Evolutionary conservation across 208 protist species (phyloP).

Genomic region (Acanthamoeba lenticulata): DNA sequence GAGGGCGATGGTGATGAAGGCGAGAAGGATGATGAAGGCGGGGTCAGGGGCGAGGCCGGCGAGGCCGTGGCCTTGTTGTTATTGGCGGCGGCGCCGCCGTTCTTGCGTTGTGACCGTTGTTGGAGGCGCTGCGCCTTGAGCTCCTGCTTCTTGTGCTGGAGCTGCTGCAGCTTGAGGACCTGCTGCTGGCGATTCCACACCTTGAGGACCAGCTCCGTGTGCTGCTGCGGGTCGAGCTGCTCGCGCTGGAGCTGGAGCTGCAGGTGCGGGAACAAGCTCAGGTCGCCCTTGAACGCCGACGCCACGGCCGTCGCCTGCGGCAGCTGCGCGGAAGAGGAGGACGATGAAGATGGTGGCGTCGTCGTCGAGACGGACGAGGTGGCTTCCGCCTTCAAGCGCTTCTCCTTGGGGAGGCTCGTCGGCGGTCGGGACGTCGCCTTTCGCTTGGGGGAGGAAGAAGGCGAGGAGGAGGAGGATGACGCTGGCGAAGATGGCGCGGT

Average conservation of each 20-base stretch:
- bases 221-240: constrained; percentile 39
- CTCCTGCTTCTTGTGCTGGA: constrained; percentile 39
- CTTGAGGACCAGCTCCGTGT: constrained; percentile 26
- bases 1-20: neutral
- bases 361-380: neutral
- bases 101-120: neutral
- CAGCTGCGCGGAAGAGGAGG: neutral
- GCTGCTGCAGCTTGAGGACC: neutral
- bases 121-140: neutral
- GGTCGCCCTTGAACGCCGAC: neutral
- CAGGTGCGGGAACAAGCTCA: neutral
- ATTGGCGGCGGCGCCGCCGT: neutral
- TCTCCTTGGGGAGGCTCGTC: too few species aligned
- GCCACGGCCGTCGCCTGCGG: neutral
- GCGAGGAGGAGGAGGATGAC: too few species aligned
- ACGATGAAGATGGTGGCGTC: neutral
- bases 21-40: neutral
- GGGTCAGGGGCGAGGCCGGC: neutral
- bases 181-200: constrained; percentile 25
- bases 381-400: neutral
- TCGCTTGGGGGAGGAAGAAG: too few species aligned
- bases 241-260: constrained; percentile 8
- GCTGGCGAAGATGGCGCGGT: too few species aligned
- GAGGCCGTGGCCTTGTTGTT: neutral
- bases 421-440: too few species aligned